Percentiles rank a stretch among this genome's conserved stretches.
phyloP scores from a whole-genome alignment of 768 basidiomycete genomes.

The Trametes cubensis region DNA sequence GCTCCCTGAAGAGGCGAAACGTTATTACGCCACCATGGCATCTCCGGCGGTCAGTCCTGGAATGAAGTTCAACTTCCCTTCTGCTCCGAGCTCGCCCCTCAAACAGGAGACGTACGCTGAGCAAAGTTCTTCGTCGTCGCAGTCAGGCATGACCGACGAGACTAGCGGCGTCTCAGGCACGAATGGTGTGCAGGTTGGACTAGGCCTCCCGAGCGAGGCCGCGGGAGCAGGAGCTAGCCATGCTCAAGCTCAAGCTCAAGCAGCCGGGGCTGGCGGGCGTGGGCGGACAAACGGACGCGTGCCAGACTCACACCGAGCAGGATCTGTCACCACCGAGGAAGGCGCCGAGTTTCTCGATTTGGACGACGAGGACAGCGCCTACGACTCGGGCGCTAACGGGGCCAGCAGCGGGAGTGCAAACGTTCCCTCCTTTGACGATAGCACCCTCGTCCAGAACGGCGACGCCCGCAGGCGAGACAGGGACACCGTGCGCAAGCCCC shows the following conservation, averaged over 20 bases:
- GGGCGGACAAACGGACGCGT: conserved; percentile 16
- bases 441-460: conserved; percentile 24
- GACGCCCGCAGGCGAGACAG: conserved; percentile 19
- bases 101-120: conserved; percentile 22
- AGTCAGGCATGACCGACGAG: neutral
- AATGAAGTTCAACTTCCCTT: conserved; percentile 23
- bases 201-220: conserved; percentile 5
- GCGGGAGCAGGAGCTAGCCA: neutral
- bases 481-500: conserved; percentile 34
- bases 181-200: conserved; percentile 1
- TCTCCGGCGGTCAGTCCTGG: conserved; percentile 60
- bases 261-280: neutral
- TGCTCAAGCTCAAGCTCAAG: neutral
- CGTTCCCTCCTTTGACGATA: conserved; percentile 24
- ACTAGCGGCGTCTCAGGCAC: neutral
- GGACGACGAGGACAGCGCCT: conserved; percentile 51
- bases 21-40: conserved; percentile 68
- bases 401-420: conserved; percentile 7
- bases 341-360: conserved; percentile 69
- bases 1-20: conserved; percentile 76
- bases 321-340: conserved; percentile 33
- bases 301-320: conserved; percentile 11
- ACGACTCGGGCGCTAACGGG: conserved; percentile 33
- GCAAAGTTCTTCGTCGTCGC: conserved; percentile 9
- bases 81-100: conserved; percentile 18